A percentile compares a stretch with the other conserved stretches of the same genome.
phyloP scores from a whole-genome alignment of 305 asterid species.

The Solanum hybrid region DNA sequence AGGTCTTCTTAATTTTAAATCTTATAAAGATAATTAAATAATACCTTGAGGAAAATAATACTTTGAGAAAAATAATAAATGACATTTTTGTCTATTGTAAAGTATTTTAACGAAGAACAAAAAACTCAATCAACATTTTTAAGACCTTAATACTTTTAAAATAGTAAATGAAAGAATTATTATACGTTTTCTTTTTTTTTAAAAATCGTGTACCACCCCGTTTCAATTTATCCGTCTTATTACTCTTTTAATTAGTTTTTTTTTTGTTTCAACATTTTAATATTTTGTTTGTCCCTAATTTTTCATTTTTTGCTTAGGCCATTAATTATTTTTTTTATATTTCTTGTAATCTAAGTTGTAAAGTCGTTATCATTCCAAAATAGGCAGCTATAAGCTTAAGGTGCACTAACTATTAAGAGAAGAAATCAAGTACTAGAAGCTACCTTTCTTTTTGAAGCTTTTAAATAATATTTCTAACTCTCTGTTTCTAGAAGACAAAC shows the following conservation, averaged over 20 bases:
- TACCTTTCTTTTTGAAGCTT: neutral
- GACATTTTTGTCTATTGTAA: neutral
- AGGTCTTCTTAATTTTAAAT: neutral
- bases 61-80: neutral
- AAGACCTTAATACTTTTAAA: neutral
- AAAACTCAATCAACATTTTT: neutral
- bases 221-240: neutral
- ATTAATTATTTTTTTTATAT: neutral
- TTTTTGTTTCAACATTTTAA: neutral
- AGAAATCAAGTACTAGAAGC: neutral
- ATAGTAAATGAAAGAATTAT: neutral
- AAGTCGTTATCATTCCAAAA: neutral
- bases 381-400: neutral
- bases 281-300: neutral
- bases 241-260: neutral
- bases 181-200: neutral
- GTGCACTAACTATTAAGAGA: neutral
- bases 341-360: neutral
- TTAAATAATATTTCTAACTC: neutral
- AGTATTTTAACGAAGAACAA: neutral
- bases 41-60: neutral
- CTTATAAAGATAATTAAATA: neutral
- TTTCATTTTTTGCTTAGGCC: neutral
- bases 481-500: neutral
- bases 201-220: neutral